Evolutionary conservation across 192 early-diverging fungal species (phyloP).

Genomic region (Pecoramyces ruminantium): DNA sequence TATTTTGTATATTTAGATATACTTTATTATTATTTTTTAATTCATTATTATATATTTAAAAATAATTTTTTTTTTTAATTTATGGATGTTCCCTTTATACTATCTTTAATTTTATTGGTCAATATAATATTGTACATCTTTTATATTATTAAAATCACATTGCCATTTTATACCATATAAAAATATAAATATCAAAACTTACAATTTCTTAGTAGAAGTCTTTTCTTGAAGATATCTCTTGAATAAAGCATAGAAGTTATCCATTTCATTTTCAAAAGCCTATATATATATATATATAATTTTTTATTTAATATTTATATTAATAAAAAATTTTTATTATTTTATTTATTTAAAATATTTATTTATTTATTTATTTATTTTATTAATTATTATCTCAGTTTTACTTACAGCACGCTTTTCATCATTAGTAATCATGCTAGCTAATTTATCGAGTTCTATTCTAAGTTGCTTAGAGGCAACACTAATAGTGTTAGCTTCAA

Average conservation of each 20-base stretch:
- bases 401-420: slow-evolving; percentile 30
- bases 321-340: too few relatives aligned
- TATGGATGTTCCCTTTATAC: background rate
- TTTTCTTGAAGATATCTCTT: slow-evolving; percentile 72
- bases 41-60: background rate
- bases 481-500: background rate
- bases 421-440: slow-evolving; percentile 30
- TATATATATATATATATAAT: slow-evolving; percentile 9
- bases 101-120: too few relatives aligned
- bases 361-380: background rate
- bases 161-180: too few relatives aligned
- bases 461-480: slow-evolving; percentile 56
- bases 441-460: slow-evolving; percentile 49
- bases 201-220: slow-evolving; percentile 61
- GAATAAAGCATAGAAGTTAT: slow-evolving; percentile 67
- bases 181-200: too few relatives aligned
- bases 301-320: too few relatives aligned
- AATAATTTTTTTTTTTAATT: background rate
- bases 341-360: too few relatives aligned
- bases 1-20: too few relatives aligned
- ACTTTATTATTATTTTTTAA: too few relatives aligned
- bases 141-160: too few relatives aligned
- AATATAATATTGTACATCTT: background rate
- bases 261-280: slow-evolving; percentile 65
- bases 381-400: slow-evolving; percentile 8